Evolutionary conservation across 2,329 filamentous ascomycete species (phyloP), one percentile per base, ranked within the genome.

Genomic region (Coniella lustricola): DNA sequence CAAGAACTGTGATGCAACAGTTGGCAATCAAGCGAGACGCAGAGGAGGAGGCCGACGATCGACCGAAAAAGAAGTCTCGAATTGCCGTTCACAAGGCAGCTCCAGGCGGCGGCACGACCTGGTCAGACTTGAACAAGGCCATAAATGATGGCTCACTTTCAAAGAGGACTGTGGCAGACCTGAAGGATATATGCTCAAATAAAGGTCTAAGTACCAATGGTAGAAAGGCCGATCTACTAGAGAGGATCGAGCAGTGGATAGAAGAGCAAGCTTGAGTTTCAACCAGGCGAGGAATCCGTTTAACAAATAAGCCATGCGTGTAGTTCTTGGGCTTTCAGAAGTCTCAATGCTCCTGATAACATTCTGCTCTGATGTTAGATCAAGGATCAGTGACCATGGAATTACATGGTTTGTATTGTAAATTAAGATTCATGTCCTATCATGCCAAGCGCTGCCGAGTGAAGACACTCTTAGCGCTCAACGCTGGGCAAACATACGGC

Each of bases 191-290:
- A 7, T 64, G 79, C 32, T 65, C 60, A 0, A 66, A 64, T 22
- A 73, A 72, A 49, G 75, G 73, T 0, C 56, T 79, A 33, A 73
- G 71, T 29, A 68, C 69, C 0, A 60, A 67, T 7, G 78, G 78
- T 0, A 68, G 69, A 57, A 82, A 82, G 63, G 68, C 69, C 2
- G 74, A 77, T 2, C 58, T 82, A 41, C 57, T 80, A 4, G 77
- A 81, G 53, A 70, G 72, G 51, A 60, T 82, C 32, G 77, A 79
- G 60, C 64, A 76, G 50, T 81, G 76, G 76, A 63, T 75, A 10
- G 77, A 80, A 47, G 18, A 32, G 12, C 36, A 45, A 29, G 17
- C 14, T 32, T 39, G n/a, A 37, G n/a, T 25, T 4, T 22, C 25
- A 16, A 18, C 12, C 21, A 17, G 10, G 25, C 5, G 13, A 17